These are phyloP conservation scores for Suillus fuscotomentosus DNA, from an alignment of 768 basidiomycete species.

Conservation along the genomic window DNA sequence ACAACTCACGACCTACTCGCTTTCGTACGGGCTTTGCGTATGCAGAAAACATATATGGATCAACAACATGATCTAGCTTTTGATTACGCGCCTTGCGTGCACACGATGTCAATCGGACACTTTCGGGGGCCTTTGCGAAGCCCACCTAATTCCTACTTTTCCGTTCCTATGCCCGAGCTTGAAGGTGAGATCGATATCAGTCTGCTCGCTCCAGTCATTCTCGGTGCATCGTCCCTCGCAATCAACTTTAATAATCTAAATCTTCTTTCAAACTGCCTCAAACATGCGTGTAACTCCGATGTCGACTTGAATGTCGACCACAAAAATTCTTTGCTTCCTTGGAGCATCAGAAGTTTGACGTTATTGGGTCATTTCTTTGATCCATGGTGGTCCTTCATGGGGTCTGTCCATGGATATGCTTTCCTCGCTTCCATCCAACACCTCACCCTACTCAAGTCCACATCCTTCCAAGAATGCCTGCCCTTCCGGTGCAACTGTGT, in stretches of 20 bases:
- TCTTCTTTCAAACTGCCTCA: constrained; percentile 34
- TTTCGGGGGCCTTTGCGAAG: constrained; percentile 17
- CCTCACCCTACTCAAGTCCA: constrained; percentile 25
- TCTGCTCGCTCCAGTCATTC: constrained; percentile 8
- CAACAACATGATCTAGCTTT: constrained; percentile 25
- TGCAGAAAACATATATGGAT: constrained; percentile 19
- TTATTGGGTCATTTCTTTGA: constrained; percentile 28
- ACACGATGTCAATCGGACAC: constrained; percentile 34
- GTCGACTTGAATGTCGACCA: not conserved
- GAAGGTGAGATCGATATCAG: constrained; percentile 18
- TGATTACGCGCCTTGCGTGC: constrained; percentile 32
- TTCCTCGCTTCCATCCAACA: constrained; percentile 39
- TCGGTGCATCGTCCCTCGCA: constrained; percentile 21
- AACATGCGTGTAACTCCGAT: not conserved
- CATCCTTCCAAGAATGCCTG: not conserved
- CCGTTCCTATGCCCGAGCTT: not conserved
- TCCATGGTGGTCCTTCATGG: constrained; percentile 34
- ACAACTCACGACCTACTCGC: not conserved
- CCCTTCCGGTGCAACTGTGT: not conserved
- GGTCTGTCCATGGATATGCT: constrained; percentile 27
- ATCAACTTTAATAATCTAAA: constrained; percentile 29
- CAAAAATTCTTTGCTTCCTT: constrained; percentile 25
- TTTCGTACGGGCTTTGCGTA: constrained; percentile 32
- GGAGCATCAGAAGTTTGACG: constrained; percentile 20
- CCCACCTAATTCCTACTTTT: constrained; percentile 6